Conservation (phyloP, 164 flowering plant species). For the Umbilicus rupestris region DNA sequence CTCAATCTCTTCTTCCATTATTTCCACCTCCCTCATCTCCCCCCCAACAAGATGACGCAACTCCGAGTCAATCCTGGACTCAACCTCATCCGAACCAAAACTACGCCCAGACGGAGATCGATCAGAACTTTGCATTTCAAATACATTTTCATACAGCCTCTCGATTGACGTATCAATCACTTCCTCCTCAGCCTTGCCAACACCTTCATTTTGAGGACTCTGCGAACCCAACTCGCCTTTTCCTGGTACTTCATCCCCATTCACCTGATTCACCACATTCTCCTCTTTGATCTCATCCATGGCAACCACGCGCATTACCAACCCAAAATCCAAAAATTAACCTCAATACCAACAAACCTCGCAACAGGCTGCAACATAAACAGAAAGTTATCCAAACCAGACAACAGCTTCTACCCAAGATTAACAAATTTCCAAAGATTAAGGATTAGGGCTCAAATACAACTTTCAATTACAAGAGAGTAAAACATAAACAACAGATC, state of each 20-base stretch:
- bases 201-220: constrained; percentile 21
- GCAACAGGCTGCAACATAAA: constrained; percentile 21
- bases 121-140: constrained; percentile 87
- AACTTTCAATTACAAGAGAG: background rate
- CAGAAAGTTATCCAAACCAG: background rate
- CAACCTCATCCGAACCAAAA: constrained; percentile 66
- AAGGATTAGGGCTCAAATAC: background rate
- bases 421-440: background rate
- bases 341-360: constrained; percentile 7
- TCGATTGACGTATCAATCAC: constrained; percentile 61
- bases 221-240: constrained; percentile 25
- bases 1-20: constrained; percentile 40
- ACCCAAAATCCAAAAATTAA: constrained; percentile 3
- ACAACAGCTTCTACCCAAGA: constrained; percentile 21
- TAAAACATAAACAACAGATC: constrained; percentile 1
- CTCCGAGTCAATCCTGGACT: constrained; percentile 83
- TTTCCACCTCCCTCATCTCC: constrained; percentile 62
- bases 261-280: constrained; percentile 25
- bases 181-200: constrained; percentile 24
- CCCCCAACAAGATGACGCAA: constrained; percentile 78
- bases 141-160: constrained; percentile 68
- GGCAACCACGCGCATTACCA: constrained; percentile 62
- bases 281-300: constrained; percentile 47
- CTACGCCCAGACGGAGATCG: constrained; percentile 68
- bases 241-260: constrained; percentile 29